A percentile compares a stretch with the other conserved stretches of the same genome.
phyloP scores from a whole-genome alignment of 495 filamentous ascomycete species.

The Aspergillus saccharolyticus region DNA sequence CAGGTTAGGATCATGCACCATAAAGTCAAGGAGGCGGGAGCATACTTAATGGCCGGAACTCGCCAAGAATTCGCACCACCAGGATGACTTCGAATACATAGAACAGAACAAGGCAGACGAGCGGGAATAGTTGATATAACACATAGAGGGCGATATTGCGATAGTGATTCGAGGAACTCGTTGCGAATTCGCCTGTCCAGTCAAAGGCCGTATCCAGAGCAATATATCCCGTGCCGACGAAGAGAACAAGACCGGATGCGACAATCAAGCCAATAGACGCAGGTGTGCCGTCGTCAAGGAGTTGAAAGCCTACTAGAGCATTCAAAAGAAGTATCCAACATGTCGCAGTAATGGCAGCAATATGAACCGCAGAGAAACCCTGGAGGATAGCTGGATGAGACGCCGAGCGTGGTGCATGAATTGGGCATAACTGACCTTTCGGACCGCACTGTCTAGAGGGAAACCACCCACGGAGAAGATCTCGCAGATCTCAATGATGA shows the following conservation, averaged over 20 bases:
- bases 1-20: conserved; percentile 17
- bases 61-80: conserved; percentile 78
- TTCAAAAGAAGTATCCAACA: conserved; percentile 91
- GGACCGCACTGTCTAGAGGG: conserved; percentile 61
- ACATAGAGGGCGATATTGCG: conserved; percentile 86
- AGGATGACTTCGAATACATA: conserved; percentile 76
- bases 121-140: conserved; percentile 83
- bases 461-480: conserved; percentile 94
- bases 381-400: conserved; percentile 26
- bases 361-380: conserved; percentile 90
- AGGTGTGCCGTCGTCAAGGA: conserved; percentile 89
- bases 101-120: conserved; percentile 82
- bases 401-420: neutral
- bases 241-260: conserved; percentile 63
- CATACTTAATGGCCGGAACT: conserved; percentile 80
- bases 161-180: conserved; percentile 51
- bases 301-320: conserved; percentile 84
- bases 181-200: conserved; percentile 73
- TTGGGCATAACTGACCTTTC: conserved; percentile 35
- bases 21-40: conserved; percentile 6
- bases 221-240: conserved; percentile 92
- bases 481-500: conserved; percentile 87
- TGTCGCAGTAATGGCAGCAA: conserved; percentile 82
- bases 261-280: conserved; percentile 72
- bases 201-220: conserved; percentile 87